Evolutionary conservation across 768 basidiomycete species (phyloP).

Genomic region (Hypholoma sublateritium): DNA sequence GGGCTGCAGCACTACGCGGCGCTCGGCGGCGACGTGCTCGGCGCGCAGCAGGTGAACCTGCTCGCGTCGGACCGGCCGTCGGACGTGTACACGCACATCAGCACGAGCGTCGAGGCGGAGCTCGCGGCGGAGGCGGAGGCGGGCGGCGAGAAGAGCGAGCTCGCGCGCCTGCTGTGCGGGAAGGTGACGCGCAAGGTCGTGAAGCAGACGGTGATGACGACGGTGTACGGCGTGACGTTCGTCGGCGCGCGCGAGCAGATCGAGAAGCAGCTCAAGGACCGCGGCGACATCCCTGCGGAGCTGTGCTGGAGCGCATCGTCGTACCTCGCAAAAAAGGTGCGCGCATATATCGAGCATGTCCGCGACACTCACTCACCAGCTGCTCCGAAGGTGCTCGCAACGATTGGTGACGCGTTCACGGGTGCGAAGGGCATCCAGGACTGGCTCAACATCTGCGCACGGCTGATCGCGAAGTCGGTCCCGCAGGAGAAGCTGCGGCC

Average conservation of each 20-base stretch:
- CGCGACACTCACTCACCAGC: neutral
- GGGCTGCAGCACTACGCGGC: slow-evolving; percentile 99
- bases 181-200: slow-evolving; percentile 92
- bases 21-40: slow-evolving; percentile 86
- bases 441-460: slow-evolving; percentile 84
- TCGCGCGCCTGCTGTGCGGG: slow-evolving; percentile 65
- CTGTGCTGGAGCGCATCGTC: slow-evolving; percentile 71
- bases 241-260: slow-evolving; percentile 95
- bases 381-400: slow-evolving; percentile 56
- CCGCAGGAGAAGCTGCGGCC: slow-evolving; percentile 62
- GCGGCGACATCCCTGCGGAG: slow-evolving; percentile 69
- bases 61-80: slow-evolving; percentile 81
- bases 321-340: slow-evolving; percentile 79
- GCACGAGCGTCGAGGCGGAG: slow-evolving; percentile 75
- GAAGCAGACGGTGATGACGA: slow-evolving; percentile 99
- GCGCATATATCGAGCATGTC: slow-evolving; percentile 8
- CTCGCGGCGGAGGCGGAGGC: slow-evolving; percentile 56
- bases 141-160: slow-evolving; percentile 34
- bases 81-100: slow-evolving; percentile 94
- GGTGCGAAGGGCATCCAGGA: slow-evolving; percentile 89
- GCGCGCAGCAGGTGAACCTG: slow-evolving; percentile 92
- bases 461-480: slow-evolving; percentile 84
- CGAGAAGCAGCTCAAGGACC: slow-evolving; percentile 79
- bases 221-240: slow-evolving; percentile 97
- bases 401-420: slow-evolving; percentile 91